Evolutionary conservation across 768 basidiomycete genomes (phyloP).

Genomic region (Amanita exitialis): DNA sequence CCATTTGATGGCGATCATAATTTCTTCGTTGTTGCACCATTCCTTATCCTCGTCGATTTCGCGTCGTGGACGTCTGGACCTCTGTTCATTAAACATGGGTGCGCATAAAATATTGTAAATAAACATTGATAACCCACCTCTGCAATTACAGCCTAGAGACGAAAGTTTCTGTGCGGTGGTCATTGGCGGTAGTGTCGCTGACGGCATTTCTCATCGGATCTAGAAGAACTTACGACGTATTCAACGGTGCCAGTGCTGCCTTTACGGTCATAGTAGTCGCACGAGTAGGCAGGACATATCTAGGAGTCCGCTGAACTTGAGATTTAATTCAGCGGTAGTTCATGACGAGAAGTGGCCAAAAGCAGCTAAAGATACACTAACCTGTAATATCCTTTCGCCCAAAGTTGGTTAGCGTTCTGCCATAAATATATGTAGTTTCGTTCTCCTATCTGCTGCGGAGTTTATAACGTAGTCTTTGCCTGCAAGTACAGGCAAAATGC

Average conservation of each 20-base stretch:
- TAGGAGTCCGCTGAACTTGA: slow-evolving; percentile 21
- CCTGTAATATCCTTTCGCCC: background rate
- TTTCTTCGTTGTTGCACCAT: slow-evolving; percentile 53
- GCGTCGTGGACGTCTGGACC: slow-evolving; percentile 37
- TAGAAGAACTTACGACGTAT: slow-evolving; percentile 54
- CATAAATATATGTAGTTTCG: background rate
- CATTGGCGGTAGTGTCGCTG: slow-evolving; percentile 36
- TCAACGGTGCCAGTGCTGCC: slow-evolving; percentile 45
- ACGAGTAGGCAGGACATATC: slow-evolving; percentile 41
- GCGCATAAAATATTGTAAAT: slow-evolving; percentile 2
- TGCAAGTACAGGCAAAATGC: background rate
- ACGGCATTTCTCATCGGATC: slow-evolving; percentile 60
- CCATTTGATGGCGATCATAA: slow-evolving; percentile 81
- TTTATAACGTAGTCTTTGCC: background rate
- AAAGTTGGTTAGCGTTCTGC: background rate
- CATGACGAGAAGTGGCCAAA: background rate
- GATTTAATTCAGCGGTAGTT: too few relatives aligned
- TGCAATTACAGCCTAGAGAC: slow-evolving; percentile 26
- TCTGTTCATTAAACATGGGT: slow-evolving; percentile 35
- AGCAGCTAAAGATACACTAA: background rate
- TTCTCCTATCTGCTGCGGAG: background rate
- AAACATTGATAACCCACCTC: slow-evolving; percentile 4
- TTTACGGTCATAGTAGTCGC: slow-evolving; percentile 34
- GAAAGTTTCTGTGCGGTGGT: slow-evolving; percentile 38
- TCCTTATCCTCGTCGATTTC: slow-evolving; percentile 53